Conservation (phyloP, 1,284 basidiomycete genomes). For the Agroathelia rolfsii region DNA sequence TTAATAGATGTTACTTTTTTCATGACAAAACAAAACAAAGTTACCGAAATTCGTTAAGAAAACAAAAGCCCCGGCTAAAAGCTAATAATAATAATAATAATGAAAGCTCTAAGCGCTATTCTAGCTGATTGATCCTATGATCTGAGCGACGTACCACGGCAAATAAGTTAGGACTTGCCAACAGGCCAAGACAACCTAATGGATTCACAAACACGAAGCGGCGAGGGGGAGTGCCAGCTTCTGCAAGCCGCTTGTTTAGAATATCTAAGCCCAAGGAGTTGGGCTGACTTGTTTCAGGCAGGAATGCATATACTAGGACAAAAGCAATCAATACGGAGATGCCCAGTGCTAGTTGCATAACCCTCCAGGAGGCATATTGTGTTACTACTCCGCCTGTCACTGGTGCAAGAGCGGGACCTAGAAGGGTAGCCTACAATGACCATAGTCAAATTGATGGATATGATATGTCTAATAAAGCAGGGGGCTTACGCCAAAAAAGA, state of each 20-base stretch:
- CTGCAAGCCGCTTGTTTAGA: no score
- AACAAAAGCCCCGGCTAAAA: neutral
- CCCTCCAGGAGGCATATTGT: constrained; percentile 59
- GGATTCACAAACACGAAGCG: neutral
- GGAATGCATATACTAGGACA: constrained; percentile 32
- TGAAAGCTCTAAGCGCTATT: neutral
- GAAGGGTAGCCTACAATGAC: no score
- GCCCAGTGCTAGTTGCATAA: constrained; percentile 48
- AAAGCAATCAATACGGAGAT: constrained; percentile 34
- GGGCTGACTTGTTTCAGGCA: constrained; percentile 8
- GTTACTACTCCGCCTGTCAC: constrained; percentile 22
- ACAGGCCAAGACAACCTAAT: constrained; percentile 3
- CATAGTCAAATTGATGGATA: neutral
- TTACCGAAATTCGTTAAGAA: constrained; percentile 1
- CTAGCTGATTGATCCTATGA: neutral
- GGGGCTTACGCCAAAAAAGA: constrained; percentile 29
- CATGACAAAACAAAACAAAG: neutral
- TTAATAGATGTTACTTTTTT: no score
- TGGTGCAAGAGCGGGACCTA: constrained; percentile 4
- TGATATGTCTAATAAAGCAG: neutral
- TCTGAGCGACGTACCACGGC: constrained; percentile 3
- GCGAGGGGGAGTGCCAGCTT: no score
- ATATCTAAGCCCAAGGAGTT: no score
- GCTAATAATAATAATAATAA: no score
- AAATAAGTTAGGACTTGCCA: constrained; percentile 9